A percentile compares a stretch with the other conserved stretches of the same genome.
Evolutionary conservation across 2,329 filamentous ascomycete species (phyloP).

Genomic region (Aureobasidium sp.): DNA sequence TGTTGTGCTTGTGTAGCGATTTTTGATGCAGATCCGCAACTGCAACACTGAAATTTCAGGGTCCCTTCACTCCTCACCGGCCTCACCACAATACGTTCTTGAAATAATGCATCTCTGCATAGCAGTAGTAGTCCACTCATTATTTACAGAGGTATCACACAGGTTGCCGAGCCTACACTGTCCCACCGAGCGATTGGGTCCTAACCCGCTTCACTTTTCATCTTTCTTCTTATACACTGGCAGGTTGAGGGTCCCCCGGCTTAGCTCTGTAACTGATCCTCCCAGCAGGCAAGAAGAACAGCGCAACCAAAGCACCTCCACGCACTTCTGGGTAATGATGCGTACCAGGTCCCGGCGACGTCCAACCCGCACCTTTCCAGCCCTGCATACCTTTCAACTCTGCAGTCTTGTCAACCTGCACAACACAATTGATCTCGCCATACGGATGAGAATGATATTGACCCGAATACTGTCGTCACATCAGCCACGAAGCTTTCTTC

Average conservation of each 20-base stretch:
- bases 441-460: slow-evolving; percentile 40
- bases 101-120: no score
- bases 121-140: no score
- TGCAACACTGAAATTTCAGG: no score
- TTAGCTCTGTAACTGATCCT: slow-evolving; percentile 45
- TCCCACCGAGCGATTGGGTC: no score
- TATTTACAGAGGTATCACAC: no score
- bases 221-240: not conserved
- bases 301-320: slow-evolving; percentile 37
- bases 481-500: not conserved
- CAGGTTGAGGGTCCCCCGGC: slow-evolving; percentile 39
- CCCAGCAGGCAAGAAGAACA: slow-evolving; percentile 52
- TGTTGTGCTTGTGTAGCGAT: not conserved
- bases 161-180: no score
- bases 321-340: slow-evolving; percentile 52
- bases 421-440: slow-evolving; percentile 28
- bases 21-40: no score
- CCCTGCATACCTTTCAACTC: slow-evolving; percentile 51
- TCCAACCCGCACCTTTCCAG: slow-evolving; percentile 53
- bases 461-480: slow-evolving; percentile 36
- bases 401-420: slow-evolving; percentile 40
- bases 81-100: no score
- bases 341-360: slow-evolving; percentile 47
- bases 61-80: no score
- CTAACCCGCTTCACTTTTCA: no score